A percentile compares a stretch with the other conserved stretches of the same genome.
phyloP scores from a whole-genome alignment of 495 filamentous ascomycete species.

The Chaetomidium leptoderma region DNA sequence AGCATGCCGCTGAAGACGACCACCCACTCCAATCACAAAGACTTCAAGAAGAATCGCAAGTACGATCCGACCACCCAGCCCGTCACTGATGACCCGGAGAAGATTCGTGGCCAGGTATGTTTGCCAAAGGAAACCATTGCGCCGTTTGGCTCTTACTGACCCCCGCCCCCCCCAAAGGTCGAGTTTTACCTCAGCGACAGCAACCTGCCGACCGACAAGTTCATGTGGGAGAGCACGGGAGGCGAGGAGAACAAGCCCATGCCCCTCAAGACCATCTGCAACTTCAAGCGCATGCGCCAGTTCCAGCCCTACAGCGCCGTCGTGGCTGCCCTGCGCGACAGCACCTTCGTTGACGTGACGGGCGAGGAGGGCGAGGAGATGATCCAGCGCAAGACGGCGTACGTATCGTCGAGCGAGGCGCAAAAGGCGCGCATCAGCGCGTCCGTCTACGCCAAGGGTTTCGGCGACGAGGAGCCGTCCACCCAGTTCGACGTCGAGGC shows the following conservation, averaged over 20 bases:
- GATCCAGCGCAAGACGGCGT: conserved; percentile 70
- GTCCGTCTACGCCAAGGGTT: conserved; percentile 68
- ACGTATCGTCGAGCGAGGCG: conserved; percentile 37
- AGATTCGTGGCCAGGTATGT: conserved; percentile 48
- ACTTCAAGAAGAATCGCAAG: conserved; percentile 49
- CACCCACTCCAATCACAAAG: conserved; percentile 20
- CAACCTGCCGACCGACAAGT: conserved; percentile 84
- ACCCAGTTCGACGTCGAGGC: conserved; percentile 90
- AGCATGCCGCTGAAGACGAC: conserved; percentile 23
- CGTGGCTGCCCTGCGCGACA: conserved; percentile 73
- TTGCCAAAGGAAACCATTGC: conserved; percentile 3
- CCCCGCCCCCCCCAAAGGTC: conserved; percentile 52
- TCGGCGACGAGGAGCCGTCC: conserved; percentile 68
- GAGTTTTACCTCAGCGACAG: conserved; percentile 97
- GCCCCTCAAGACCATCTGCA: conserved; percentile 65
- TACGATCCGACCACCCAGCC: conserved; percentile 60
- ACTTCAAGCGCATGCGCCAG: conserved; percentile 88
- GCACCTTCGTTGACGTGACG: conserved; percentile 59
- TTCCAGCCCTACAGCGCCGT: conserved; percentile 82
- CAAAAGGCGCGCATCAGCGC: conserved; percentile 32
- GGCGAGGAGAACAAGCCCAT: conserved; percentile 77
- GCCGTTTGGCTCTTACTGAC: conserved; percentile 15
- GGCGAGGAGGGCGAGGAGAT: conserved; percentile 57
- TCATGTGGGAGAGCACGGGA: conserved; percentile 69
- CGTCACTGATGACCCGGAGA: conserved; percentile 64